Evolutionary conservation across 2,329 filamentous ascomycete genomes (phyloP).

Genomic region (Taxawa tesnikishii): DNA sequence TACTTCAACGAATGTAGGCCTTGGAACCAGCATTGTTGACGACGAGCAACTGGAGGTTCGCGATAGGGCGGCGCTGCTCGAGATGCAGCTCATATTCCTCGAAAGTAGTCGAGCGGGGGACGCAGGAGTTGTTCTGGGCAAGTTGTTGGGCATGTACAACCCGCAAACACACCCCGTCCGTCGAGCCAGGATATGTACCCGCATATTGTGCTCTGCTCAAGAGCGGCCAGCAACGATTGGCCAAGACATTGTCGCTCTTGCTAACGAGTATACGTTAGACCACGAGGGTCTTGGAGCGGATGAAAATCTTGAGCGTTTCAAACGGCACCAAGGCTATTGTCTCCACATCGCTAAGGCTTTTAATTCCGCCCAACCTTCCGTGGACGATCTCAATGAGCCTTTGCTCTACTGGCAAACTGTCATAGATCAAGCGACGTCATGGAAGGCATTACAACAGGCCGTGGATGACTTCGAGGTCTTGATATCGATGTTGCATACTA

Average conservation of each 20-base stretch:
- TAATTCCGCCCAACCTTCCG: background rate
- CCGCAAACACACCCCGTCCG: too few species aligned
- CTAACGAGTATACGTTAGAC: background rate
- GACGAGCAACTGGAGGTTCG: constrained; percentile 15
- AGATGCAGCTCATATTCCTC: constrained; percentile 25
- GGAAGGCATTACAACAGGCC: constrained; percentile 10
- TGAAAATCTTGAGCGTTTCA: background rate
- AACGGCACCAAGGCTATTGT: background rate
- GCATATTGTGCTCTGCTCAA: too few species aligned
- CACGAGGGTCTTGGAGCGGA: background rate
- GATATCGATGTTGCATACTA: constrained; percentile 37
- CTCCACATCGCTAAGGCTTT: background rate
- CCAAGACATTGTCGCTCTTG: too few species aligned
- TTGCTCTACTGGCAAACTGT: background rate
- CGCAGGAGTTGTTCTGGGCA: too few species aligned
- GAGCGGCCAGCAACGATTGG: too few species aligned
- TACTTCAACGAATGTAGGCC: background rate
- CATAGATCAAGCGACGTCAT: background rate
- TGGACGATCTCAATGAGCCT: background rate
- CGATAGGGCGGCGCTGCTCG: constrained; percentile 26
- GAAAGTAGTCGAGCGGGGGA: constrained; percentile 3
- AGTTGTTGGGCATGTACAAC: too few species aligned
- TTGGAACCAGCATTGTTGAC: constrained; percentile 16
- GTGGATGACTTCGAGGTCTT: constrained; percentile 39
- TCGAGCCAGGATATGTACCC: too few species aligned